These are phyloP conservation scores for Trichoderma sp. DNA, from an alignment of 2,329 filamentous ascomycete species.

Conservation along the genomic window DNA sequence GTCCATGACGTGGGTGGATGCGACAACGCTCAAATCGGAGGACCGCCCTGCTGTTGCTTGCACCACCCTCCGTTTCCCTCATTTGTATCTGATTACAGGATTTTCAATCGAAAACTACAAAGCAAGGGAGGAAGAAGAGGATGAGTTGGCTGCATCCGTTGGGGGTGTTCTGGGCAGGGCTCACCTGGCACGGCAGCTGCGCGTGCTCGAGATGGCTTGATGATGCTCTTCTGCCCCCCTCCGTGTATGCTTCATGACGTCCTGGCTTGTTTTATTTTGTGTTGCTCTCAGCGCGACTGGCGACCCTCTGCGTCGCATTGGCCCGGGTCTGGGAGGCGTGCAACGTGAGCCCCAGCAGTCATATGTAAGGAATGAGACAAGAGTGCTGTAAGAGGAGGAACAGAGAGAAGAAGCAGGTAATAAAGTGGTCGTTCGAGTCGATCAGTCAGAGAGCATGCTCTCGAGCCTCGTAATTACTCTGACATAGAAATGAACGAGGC, in stretches of 20 bases:
- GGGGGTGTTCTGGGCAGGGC: not conserved
- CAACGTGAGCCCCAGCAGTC: not conserved
- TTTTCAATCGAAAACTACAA: not conserved
- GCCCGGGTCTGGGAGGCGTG: not conserved
- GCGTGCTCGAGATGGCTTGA: not conserved
- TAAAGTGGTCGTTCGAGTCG: not conserved
- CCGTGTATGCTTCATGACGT: constrained; percentile 24
- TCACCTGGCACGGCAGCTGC: constrained; percentile 6
- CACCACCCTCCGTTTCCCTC: not conserved
- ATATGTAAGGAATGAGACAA: not conserved
- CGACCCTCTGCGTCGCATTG: constrained; percentile 4
- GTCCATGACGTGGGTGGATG: constrained; percentile 29
- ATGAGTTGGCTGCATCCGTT: constrained; percentile 10
- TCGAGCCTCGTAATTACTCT: too few species aligned
- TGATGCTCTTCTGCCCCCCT: too few species aligned
- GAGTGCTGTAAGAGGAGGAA: too few species aligned
- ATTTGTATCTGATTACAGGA: not conserved
- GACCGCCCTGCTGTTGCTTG: constrained; percentile 17
- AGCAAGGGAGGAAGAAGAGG: not conserved
- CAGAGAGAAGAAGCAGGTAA: not conserved
- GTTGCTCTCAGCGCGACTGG: constrained; percentile 3
- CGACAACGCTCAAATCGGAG: constrained; percentile 11
- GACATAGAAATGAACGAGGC: too few species aligned
- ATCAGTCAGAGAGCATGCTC: not conserved
- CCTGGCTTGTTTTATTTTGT: not conserved